Conservation (phyloP, 371 early-diverging fungal species). For the Rhizopus delemar region DNA sequence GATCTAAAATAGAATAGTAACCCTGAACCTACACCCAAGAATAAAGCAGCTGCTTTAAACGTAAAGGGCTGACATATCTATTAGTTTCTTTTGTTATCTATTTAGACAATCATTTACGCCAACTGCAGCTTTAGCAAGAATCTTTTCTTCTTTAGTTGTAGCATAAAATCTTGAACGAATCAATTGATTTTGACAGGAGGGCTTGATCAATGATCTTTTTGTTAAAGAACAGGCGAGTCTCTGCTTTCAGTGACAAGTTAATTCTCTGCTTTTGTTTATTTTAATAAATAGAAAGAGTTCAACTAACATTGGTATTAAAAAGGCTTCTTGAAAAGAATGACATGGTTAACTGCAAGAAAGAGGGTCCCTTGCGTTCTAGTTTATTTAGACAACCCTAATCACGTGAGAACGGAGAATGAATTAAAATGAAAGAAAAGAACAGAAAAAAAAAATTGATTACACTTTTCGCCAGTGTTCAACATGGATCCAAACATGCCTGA, state of each 20-base stretch:
- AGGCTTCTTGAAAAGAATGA: slow-evolving; percentile 10
- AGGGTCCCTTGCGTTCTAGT: neutral
- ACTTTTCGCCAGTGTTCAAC: neutral
- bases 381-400: neutral
- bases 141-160: slow-evolving; percentile 16
- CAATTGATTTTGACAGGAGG: neutral
- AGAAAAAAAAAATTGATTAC: neutral
- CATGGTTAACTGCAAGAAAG: neutral
- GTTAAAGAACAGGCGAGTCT: slow-evolving; percentile 1
- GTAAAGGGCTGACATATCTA: slow-evolving; percentile 40
- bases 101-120: slow-evolving; percentile 17
- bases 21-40: slow-evolving; percentile 63
- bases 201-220: neutral
- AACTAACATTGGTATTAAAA: neutral
- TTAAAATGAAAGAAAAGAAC: neutral
- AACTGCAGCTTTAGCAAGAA: slow-evolving; percentile 23
- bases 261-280: neutral
- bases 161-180: slow-evolving; percentile 12
- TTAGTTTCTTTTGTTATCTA: neutral
- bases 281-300: too few species aligned
- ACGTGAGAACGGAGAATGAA: slow-evolving; percentile 5
- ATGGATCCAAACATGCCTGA: slow-evolving; percentile 26
- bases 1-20: slow-evolving; percentile 61
- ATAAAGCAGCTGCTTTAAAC: slow-evolving; percentile 51
- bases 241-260: neutral